Evolutionary conservation across 1,284 basidiomycete genomes (phyloP).

Genomic region (Malassezia caprae): DNA sequence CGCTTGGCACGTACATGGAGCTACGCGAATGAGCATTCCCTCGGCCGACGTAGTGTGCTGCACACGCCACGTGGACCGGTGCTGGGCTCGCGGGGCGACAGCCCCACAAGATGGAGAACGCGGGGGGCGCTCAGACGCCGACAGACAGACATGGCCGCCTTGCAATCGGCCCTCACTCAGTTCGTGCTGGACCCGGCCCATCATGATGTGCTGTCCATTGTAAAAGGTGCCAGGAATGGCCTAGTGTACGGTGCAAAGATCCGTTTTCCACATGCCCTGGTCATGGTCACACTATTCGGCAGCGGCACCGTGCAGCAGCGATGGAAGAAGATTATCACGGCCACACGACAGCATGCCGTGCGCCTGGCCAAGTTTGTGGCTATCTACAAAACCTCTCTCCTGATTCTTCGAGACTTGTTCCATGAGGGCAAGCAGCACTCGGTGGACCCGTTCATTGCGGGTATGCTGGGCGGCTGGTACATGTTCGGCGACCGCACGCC

Average conservation of each 20-base stretch:
- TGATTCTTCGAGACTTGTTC: conserved; percentile 59
- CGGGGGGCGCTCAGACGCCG: neutral
- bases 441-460: conserved; percentile 82
- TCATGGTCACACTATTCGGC: conserved; percentile 88
- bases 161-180: conserved; percentile 25
- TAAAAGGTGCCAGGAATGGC: conserved; percentile 82
- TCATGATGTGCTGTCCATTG: conserved; percentile 78
- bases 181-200: conserved; percentile 57
- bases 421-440: conserved; percentile 62
- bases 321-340: conserved; percentile 62
- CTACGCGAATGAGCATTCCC: neutral
- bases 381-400: conserved; percentile 75
- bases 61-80: neutral
- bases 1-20: neutral
- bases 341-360: conserved; percentile 77
- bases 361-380: conserved; percentile 89
- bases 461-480: conserved; percentile 78
- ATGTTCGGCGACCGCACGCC: conserved; percentile 89
- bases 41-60: neutral
- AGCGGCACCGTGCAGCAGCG: conserved; percentile 52
- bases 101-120: neutral
- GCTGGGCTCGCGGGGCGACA: neutral
- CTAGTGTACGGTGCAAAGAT: conserved; percentile 93
- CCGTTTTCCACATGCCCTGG: conserved; percentile 86
- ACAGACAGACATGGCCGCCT: neutral